Base-by-base conservation (phyloP, 306 rosid genomes). In the Quercus parvula region DNA sequence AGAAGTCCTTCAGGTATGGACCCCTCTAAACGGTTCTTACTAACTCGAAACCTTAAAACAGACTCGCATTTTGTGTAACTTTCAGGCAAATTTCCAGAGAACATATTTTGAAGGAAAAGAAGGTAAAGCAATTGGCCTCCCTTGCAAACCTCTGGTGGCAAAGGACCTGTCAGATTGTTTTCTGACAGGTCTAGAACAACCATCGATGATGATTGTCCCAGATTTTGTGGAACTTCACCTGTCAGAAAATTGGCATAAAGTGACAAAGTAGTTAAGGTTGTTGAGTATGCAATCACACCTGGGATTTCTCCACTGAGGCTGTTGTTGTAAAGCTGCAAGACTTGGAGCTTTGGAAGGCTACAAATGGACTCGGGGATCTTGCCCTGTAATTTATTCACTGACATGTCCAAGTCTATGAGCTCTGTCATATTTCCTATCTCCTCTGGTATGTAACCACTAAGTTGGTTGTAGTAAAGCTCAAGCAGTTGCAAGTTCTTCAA, bases 281-380 rank as follows among this genome's bases (percentile, higher is more conserved):
- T 89, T 18, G 98, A 93, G 83, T 90, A 86, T 61, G 82, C 94
- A n/a, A 96, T 86, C 67, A 33, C 89, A 17, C 73, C 75, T 62
- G 98, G 97, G 57, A 96, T 90, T 73, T 93, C 89, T 5, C 98
- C 98, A 1, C 79, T 62, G 41, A 96, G 91, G 61, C 89, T 90
- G 76, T 96, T 96, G 84, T 96, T 96, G 92, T 96, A 96, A 77
- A 96, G 82, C 81, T 96, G 99, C 66, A 96, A 77, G 5, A 87
- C 97, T 71, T 88, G 68, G 28, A 96, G 98, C 72, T 87, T 89
- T 11, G 99, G 97, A 78, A 96, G 92, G 5, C 85, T 83, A 67
- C 90, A 96, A 1, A 96, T 66, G 1, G 97, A 84, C 3, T 83
- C 96, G 1, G 98, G 97, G 52, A 96, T 85, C 2, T 72, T 83